phyloP scores from a whole-genome alignment of 1,139 yeast species.

The Pichia sp. region DNA sequence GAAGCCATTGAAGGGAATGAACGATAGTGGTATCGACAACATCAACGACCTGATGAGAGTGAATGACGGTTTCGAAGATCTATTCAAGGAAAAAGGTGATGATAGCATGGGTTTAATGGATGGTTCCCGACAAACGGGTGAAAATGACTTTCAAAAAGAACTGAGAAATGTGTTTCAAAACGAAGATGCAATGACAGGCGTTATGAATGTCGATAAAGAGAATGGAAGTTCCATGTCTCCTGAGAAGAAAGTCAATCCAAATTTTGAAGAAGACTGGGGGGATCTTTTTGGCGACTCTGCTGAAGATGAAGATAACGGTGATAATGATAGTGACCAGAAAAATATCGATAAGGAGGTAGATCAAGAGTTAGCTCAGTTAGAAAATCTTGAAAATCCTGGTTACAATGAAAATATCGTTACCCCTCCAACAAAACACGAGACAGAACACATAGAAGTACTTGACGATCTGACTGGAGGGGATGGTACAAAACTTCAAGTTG shows the following conservation, averaged over 20 bases:
- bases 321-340: neutral
- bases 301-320: constrained; percentile 5
- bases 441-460: neutral
- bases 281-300: constrained; percentile 18
- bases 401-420: neutral
- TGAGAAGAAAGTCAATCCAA: constrained; percentile 8
- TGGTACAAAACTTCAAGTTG: constrained; percentile 33
- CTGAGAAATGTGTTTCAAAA: constrained; percentile 10
- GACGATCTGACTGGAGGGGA: neutral
- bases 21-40: constrained; percentile 3
- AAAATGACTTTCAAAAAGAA: constrained; percentile 5
- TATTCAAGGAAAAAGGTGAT: constrained; percentile 11
- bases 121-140: neutral
- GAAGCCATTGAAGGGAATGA: constrained; percentile 6
- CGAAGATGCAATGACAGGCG: constrained; percentile 13
- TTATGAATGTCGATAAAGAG: constrained; percentile 8
- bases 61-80: constrained; percentile 9
- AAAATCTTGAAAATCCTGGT: constrained; percentile 16
- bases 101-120: neutral
- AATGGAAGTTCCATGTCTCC: neutral
- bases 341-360: constrained; percentile 4
- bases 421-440: neutral
- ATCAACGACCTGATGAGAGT: constrained; percentile 12
- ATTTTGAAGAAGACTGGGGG: constrained; percentile 18
- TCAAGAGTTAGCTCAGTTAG: constrained; percentile 7